Base-by-base conservation (phyloP, 169 alveolate genomes). In the Plasmodium yoelii region DNA sequence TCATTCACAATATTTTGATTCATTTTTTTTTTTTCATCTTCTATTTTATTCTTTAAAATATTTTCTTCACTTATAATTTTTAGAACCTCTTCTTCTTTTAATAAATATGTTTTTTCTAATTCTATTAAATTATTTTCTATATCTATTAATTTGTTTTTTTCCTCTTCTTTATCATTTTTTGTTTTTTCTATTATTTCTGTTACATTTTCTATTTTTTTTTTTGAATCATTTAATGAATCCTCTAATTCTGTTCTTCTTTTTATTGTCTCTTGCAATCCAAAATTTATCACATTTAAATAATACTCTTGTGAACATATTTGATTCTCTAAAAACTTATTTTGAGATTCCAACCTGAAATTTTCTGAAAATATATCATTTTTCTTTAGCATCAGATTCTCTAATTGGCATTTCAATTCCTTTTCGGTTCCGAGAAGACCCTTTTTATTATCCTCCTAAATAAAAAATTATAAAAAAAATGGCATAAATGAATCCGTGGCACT, bases 251-350 rank as follows among this genome's bases (percentile, higher is more conserved):
- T 44, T 34, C 65, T 82, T 60, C 69, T 65, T 3, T 71, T 34
- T 6, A 67, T 13, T 2, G 55, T 82, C 13, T 67, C 57, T 1
- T 68, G 67, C n/a, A 67, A 44, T 5, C 90, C 90, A 13, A n/a
- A 39, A 0, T 65, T 56, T 12, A 82, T 82, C 18, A 82, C 82
- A 8, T 49, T 82, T 49, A 67, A 19, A 42, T 51, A 82, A 39
- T 82, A 51, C 24, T 67, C 90, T 18, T 82, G 90, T 2, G 90
- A 82, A 8, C 53, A 19, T 19, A 67, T 46, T 63, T 82, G 90
- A 12, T 53, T 82, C 8, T 82, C 84, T 60, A 82, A 39, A 70
- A 82, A 82, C 34, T 65, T 44, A 42, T 15, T 26, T 60, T 82
- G 90, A 1, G 90, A 59, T 59, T 67, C 24, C 44, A 82, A 10